Conservation (phyloP, 306 rosid genomes). For the Cyamopsis tetragonoloba region DNA sequence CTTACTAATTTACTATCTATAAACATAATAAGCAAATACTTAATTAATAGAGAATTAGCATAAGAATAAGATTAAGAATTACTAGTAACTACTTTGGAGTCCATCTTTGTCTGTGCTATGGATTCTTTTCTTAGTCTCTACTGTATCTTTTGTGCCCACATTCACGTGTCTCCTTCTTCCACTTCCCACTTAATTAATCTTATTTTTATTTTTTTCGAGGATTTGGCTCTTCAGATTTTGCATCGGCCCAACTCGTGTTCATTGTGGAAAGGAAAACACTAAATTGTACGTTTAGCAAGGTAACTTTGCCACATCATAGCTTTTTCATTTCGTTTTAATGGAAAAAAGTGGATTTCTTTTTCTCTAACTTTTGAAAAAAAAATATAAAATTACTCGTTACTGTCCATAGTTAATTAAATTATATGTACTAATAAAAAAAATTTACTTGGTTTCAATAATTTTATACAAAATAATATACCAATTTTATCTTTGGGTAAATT, state of each 20-base stretch:
- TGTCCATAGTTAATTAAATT: too few relatives aligned
- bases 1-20: not conserved
- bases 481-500: too few relatives aligned
- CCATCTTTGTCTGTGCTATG: constrained; percentile 2
- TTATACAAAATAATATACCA: too few relatives aligned
- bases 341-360: not conserved
- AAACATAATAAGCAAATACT: not conserved
- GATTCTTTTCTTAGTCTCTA: not conserved
- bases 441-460: too few relatives aligned
- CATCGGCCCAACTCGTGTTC: not conserved
- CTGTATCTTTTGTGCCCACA: not conserved
- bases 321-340: not conserved
- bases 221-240: constrained; percentile 10
- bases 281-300: not conserved
- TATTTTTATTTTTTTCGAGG: constrained; percentile 5
- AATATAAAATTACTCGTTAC: too few relatives aligned
- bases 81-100: constrained; percentile 3
- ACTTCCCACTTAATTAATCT: not conserved
- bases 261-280: not conserved
- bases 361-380: not conserved
- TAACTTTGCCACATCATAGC: not conserved
- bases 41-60: not conserved
- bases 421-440: too few relatives aligned
- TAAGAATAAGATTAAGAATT: not conserved
- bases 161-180: constrained; percentile 28